phyloP scores from a whole-genome alignment of 1,284 basidiomycete species.

The Puccinia novopanici region DNA sequence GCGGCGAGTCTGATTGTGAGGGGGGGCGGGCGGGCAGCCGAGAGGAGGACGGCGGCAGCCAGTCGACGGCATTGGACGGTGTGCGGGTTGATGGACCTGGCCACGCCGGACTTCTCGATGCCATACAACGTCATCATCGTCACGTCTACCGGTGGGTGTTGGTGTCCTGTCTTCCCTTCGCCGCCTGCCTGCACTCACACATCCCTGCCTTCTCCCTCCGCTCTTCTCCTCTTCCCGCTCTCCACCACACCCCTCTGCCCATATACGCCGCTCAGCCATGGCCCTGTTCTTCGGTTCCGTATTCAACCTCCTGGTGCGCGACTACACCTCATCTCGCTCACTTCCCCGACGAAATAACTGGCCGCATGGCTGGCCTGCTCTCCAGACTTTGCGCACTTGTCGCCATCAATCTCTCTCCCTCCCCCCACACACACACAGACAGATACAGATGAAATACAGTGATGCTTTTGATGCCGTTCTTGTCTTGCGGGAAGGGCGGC shows the following conservation, averaged over 20 bases:
- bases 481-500: no score
- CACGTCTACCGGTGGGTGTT: conserved; percentile 69
- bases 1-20: conserved; percentile 66
- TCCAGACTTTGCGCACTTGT: no score
- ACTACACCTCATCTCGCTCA: conserved; percentile 58
- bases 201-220: conserved; percentile 37
- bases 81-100: conserved; percentile 79
- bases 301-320: conserved; percentile 81
- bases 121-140: conserved; percentile 99
- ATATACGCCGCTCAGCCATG: conserved; percentile 42
- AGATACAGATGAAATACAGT: no score
- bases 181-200: background rate
- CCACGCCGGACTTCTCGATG: conserved; percentile 98
- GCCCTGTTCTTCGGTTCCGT: conserved; percentile 90
- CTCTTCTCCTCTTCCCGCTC: background rate
- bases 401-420: no score
- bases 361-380: no score
- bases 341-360: no score
- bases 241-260: background rate
- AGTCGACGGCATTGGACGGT: conserved; percentile 71
- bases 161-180: background rate
- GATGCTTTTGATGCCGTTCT: no score
- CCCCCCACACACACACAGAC: no score
- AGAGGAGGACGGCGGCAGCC: no score
- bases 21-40: conserved; percentile 56